Conservation (phyloP, 2,329 filamentous ascomycete species). For the Nemania diffusa region DNA sequence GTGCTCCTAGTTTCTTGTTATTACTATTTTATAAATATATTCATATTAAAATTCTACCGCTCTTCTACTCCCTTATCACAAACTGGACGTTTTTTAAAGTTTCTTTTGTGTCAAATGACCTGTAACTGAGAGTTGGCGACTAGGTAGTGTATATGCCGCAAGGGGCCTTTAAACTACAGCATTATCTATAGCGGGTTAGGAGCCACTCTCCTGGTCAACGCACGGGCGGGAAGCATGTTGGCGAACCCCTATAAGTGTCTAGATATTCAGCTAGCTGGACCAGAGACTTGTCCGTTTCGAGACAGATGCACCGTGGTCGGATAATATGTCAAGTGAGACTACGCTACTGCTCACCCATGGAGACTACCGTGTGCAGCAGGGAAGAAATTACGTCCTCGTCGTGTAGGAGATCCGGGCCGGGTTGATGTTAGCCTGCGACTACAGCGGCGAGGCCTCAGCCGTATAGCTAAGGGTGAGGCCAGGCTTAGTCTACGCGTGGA, state of each 20-base stretch:
- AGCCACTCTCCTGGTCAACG: background rate
- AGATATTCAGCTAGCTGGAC: background rate
- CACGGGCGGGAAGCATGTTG: background rate
- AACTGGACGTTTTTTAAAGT: too few relatives aligned
- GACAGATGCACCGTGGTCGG: background rate
- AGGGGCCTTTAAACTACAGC: background rate
- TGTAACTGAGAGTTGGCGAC: too few relatives aligned
- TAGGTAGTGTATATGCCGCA: too few relatives aligned
- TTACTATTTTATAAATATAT: too few relatives aligned
- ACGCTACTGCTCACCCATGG: background rate
- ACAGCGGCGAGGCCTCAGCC: background rate
- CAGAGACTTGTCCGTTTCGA: background rate
- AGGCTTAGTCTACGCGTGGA: background rate
- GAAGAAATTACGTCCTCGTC: background rate
- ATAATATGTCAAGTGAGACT: conserved; percentile 3
- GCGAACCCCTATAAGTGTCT: background rate
- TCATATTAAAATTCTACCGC: too few relatives aligned
- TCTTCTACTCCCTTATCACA: too few relatives aligned
- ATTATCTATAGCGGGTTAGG: background rate
- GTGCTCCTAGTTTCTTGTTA: too few relatives aligned
- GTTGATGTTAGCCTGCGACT: background rate
- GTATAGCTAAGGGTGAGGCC: background rate
- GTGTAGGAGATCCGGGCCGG: background rate
- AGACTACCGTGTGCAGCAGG: background rate
- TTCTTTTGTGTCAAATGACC: too few relatives aligned